Evolutionary conservation across 371 early-diverging fungal genomes (phyloP).

Genomic region (Coemansia sp.): DNA sequence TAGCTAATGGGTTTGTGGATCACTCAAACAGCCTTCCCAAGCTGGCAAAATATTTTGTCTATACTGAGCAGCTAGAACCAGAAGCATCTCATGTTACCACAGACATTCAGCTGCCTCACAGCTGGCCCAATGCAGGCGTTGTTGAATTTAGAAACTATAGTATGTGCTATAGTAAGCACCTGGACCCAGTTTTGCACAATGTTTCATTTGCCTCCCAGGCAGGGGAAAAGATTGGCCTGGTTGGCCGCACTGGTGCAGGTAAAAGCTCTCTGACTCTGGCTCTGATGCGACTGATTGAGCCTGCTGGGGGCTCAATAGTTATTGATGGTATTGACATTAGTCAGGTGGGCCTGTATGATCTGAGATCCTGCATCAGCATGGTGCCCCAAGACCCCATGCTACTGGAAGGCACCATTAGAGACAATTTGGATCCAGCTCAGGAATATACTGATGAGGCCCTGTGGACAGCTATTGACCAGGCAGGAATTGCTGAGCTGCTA

Average conservation of each 20-base stretch:
- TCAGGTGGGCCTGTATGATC: slow-evolving; percentile 54
- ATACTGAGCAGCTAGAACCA: slow-evolving; percentile 75
- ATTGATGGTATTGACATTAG: slow-evolving; percentile 63
- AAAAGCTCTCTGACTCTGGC: slow-evolving; percentile 59
- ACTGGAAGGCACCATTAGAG: slow-evolving; percentile 60
- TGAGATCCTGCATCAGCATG: slow-evolving; percentile 61
- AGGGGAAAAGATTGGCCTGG: slow-evolving; percentile 55
- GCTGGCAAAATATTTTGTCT: slow-evolving; percentile 72
- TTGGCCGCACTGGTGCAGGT: slow-evolving; percentile 61
- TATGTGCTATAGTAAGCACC: slow-evolving; percentile 31
- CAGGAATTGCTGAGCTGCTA: slow-evolving; percentile 50
- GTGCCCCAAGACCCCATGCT: slow-evolving; percentile 70
- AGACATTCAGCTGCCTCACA: slow-evolving; percentile 27
- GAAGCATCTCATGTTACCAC: slow-evolving; percentile 68
- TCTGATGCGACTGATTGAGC: slow-evolving; percentile 57
- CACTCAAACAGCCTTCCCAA: not conserved
- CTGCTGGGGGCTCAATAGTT: slow-evolving; percentile 57
- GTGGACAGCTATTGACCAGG: slow-evolving; percentile 56
- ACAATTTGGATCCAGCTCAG: slow-evolving; percentile 58
- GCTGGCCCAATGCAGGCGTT: slow-evolving; percentile 38
- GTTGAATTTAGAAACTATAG: slow-evolving; percentile 32
- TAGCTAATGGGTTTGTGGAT: not conserved
- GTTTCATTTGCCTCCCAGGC: slow-evolving; percentile 50
- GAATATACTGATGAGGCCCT: slow-evolving; percentile 54
- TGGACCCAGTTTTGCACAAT: slow-evolving; percentile 40